A percentile compares a stretch with the other conserved stretches of the same genome.
phyloP scores from a whole-genome alignment of 31 red algal genomes.

The Asparagopsis taxiformis region DNA sequence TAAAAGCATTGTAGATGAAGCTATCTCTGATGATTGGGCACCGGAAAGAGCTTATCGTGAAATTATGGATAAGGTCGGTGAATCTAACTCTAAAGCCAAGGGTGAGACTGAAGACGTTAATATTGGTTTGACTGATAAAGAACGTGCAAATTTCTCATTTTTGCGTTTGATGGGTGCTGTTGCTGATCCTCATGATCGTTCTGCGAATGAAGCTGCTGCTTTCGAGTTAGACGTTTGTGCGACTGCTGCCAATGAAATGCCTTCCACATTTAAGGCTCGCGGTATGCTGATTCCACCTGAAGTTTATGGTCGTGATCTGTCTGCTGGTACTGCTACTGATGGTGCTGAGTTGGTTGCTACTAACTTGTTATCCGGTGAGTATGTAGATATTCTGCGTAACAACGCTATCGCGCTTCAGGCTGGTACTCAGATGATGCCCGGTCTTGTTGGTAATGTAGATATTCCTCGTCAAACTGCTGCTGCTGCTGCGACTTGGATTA shows the following conservation, averaged over 20 bases:
- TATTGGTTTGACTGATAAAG: neutral
- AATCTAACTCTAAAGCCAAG: neutral
- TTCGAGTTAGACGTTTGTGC: neutral
- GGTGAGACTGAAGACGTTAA: neutral
- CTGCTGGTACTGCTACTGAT: neutral
- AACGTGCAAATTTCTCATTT: neutral
- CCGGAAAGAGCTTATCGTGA: no score
- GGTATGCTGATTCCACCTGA: neutral
- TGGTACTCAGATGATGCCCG: neutral
- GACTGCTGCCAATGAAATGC: neutral
- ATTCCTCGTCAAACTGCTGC: neutral
- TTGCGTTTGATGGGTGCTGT: neutral
- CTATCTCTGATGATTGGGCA: no score
- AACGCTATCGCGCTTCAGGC: neutral
- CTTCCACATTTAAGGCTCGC: neutral
- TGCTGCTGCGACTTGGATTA: neutral
- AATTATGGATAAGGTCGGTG: no score
- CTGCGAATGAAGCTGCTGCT: neutral
- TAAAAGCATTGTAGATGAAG: neutral
- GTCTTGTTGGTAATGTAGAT: neutral
- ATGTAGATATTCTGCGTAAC: neutral
- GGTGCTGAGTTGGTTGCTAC: neutral
- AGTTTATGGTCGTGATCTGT: neutral
- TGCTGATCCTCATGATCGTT: neutral
- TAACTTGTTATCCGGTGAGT: neutral